Conservation (phyloP, 495 filamentous ascomycete genomes). For the Hypoxylon lienhwacheense region DNA sequence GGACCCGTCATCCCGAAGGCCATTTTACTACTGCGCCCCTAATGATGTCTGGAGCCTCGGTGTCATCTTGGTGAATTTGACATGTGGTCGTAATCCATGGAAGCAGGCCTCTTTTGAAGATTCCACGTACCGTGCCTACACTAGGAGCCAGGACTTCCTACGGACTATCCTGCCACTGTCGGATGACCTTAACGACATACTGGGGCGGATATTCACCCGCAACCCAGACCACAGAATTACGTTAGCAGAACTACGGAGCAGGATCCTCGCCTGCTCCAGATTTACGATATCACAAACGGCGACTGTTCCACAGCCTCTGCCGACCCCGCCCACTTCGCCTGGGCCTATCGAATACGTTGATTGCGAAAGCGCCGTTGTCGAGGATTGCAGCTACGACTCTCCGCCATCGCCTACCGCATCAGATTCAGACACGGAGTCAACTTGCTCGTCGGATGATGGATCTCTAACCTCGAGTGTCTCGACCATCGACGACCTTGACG, state of each 20-base stretch:
- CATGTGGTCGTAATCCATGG: slow-evolving; percentile 98
- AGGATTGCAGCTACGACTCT: slow-evolving; percentile 41
- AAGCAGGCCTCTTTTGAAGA: slow-evolving; percentile 92
- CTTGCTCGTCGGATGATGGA: slow-evolving; percentile 52
- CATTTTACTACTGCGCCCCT: slow-evolving; percentile 86
- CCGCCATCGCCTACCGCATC: slow-evolving; percentile 47
- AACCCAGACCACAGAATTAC: slow-evolving; percentile 84
- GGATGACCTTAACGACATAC: slow-evolving; percentile 82
- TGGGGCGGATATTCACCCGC: slow-evolving; percentile 86
- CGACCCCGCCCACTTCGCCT: slow-evolving; percentile 44
- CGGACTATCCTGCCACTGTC: slow-evolving; percentile 92
- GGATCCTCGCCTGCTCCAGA: slow-evolving; percentile 73
- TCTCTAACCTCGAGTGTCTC: slow-evolving; percentile 50
- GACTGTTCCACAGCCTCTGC: slow-evolving; percentile 29
- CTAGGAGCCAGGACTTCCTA: slow-evolving; percentile 83
- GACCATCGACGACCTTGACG: slow-evolving; percentile 50
- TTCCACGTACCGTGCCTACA: slow-evolving; percentile 91
- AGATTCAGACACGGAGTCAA: slow-evolving; percentile 49
- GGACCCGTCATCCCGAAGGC: slow-evolving; percentile 75
- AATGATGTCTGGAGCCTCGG: slow-evolving; percentile 99
- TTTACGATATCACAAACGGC: slow-evolving; percentile 61
- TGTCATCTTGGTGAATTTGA: slow-evolving; percentile 95
- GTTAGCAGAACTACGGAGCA: slow-evolving; percentile 74
- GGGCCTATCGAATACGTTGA: slow-evolving; percentile 49
- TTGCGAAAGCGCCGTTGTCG: slow-evolving; percentile 46